A percentile compares a stretch with the other conserved stretches of the same genome.
phyloP scores from a whole-genome alignment of 441 rosid genomes.

The Populus hybrid region DNA sequence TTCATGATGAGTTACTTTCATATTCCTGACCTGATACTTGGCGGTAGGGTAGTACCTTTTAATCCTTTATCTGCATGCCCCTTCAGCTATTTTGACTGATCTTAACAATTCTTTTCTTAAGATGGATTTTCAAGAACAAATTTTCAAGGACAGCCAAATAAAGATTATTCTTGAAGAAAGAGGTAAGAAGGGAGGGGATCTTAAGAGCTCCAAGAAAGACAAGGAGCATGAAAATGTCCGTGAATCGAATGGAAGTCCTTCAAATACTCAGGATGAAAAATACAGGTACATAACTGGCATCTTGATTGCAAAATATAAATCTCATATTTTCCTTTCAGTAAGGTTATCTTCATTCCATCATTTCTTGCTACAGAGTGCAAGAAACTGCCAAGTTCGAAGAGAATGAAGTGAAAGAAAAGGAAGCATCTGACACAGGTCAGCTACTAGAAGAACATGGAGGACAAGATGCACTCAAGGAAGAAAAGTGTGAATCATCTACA shows the following conservation, averaged over 20 bases:
- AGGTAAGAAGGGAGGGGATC: constrained; percentile 49
- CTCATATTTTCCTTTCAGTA: background rate
- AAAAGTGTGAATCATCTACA: background rate
- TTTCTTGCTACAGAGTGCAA: background rate
- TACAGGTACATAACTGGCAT: background rate
- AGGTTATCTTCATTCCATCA: background rate
- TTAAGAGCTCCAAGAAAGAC: constrained; percentile 48
- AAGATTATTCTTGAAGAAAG: too few relatives aligned
- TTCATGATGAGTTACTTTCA: too few relatives aligned
- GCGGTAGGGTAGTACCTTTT: background rate
- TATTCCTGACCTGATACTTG: background rate
- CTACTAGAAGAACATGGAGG: background rate
- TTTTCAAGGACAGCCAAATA: constrained; percentile 60
- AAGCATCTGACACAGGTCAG: background rate
- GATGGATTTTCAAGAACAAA: constrained; percentile 56
- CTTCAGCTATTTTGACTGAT: background rate
- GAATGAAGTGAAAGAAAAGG: background rate
- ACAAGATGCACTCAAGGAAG: background rate
- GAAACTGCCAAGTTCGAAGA: constrained; percentile 1
- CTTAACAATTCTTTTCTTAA: constrained; percentile 18
- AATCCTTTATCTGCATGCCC: background rate
- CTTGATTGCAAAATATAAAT: background rate
- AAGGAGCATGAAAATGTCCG: too few relatives aligned
- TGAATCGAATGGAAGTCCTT: background rate
- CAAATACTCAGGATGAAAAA: background rate